phyloP scores from a whole-genome alignment of 1,284 basidiomycete genomes.

The Meira nashicola region DNA sequence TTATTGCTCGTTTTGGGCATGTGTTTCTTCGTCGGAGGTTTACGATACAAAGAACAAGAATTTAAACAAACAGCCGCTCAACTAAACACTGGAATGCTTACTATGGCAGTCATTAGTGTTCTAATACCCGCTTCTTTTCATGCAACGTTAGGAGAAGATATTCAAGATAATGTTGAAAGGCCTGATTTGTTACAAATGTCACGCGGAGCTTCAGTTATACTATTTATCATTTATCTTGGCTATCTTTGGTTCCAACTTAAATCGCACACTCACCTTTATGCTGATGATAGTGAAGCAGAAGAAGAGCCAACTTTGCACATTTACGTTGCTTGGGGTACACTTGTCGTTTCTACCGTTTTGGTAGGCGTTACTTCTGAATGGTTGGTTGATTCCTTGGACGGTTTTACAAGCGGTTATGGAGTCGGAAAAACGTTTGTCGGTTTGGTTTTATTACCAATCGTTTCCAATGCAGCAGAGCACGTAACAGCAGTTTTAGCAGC shows the following conservation, averaged over 20 bases:
- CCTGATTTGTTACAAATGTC: conserved; percentile 39
- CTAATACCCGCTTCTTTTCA: conserved; percentile 46
- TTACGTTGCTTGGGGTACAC: conserved; percentile 23
- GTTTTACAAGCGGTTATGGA: conserved; percentile 23
- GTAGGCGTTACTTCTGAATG: conserved; percentile 46
- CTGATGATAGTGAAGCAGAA: conserved; percentile 27
- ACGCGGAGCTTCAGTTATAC: conserved; percentile 33
- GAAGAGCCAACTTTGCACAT: conserved; percentile 40
- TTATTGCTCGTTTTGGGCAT: conserved; percentile 41
- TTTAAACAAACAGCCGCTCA: conserved; percentile 25
- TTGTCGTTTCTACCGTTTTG: conserved; percentile 32
- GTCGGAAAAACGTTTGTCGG: conserved; percentile 40
- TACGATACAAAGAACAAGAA: conserved; percentile 31
- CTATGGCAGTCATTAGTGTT: conserved; percentile 42
- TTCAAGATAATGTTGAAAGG: conserved; percentile 29
- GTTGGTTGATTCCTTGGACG: conserved; percentile 39
- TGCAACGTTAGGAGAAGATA: conserved; percentile 28
- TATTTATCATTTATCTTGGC: conserved; percentile 41
- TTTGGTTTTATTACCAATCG: conserved; percentile 38
- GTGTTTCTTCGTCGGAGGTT: conserved; percentile 43
- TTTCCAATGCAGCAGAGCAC: conserved; percentile 40
- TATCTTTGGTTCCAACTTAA: conserved; percentile 28
- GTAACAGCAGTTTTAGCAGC: conserved; percentile 38
- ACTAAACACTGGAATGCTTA: conserved; percentile 13
- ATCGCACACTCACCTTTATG: conserved; percentile 20